Evolutionary conservation across 495 filamentous ascomycete genomes (phyloP), one percentile per base, ranked within the genome.

Genomic region (Hypoxylon perforatum): DNA sequence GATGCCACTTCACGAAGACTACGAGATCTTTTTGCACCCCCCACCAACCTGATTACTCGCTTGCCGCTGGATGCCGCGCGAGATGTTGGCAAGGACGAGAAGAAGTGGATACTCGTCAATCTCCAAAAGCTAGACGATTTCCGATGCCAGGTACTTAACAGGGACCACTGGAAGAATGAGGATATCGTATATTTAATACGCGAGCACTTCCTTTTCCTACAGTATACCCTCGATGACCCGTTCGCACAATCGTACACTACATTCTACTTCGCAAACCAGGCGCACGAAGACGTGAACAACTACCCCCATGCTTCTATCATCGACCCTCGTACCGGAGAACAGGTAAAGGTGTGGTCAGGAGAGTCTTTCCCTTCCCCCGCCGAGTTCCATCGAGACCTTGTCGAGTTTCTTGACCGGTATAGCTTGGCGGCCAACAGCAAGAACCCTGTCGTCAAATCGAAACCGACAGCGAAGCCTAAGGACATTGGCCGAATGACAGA

Each of bases 261-360:
- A 42, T 94, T 96, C 72, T 99, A 99, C 79, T 93, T 99, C 75
- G 87, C 88, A 44, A 84, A 80, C 44, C 87, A 85, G 54, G 82
- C 89, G 11, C 86, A 86, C 72, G 84, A 88, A 61, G 90, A 94
- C 73, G 90, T 89, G 17, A 79, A 78, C 56, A 85, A 84, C 42
- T 99, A 96, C 75, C 95, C 95, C 5, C 93, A 97, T 68, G 96
- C 97, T 57, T 92, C 93, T 12, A 96, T 99, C 70, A 87, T 99
- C 52, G 95, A 99, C 72, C 95, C 95, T 1, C 86, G 95, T 38
- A 99, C 95, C 6, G 95, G 95, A 39, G 95, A 98, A 77, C 94
- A 97, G 76, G 92, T 98, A 61, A 98, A 99, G 77, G 88, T 94
- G 1, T 97, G 94, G 93, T 93, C 91, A 4, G 93, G 94, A 2